Evolutionary conservation across 768 basidiomycete genomes (phyloP), one percentile per base, ranked within the genome.

Genomic region (Galerina marginata): DNA sequence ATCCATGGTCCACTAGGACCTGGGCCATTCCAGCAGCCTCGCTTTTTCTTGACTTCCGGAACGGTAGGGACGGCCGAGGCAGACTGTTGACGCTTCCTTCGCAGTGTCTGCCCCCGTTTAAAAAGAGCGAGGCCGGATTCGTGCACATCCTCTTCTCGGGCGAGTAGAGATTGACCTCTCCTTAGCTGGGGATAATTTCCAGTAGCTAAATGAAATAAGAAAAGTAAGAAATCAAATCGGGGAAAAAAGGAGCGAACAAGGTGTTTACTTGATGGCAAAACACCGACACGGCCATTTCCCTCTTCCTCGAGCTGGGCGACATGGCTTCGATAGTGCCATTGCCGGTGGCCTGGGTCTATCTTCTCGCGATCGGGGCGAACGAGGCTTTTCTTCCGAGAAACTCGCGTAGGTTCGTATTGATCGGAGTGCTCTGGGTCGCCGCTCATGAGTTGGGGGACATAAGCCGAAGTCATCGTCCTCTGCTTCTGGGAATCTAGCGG

Each of bases 1-100:
- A 97, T 96, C 95, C 95, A 99, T 25, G 88, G 86, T 51, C 95
- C 90, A 65, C 95, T 89, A 12, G 96, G 96, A 11, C 96, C 95
- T 42, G 95, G 94, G 59, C 89, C 87, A 51, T 86, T 87, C 68
- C 92, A 84, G 59, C 88, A 91, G 15, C 81, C 80, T 56, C 80
- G 72, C 63, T 78, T 66, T 65, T 77, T 76, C 70, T 79, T 71
- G 50, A 78, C 63, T 25, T 71, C 74, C 15, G 73, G 58, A 53
- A 79, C 68, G 51, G 77, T 65, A 53, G 81, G 74, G 49, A 74
- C 65, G 45, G 75, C 69, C 15, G 79, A 67, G 16, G 81, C 56
- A 25, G 83, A 67, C 23, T 79, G 76, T 16, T 80, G 76, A 42
- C 84, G 83, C 72, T 85, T 93, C 51, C 93, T 83, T 14, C 93